Percentiles rank a stretch among this genome's conserved stretches.
These are phyloP conservation scores for Cerrena zonata DNA, from an alignment of 1,284 basidiomycete genomes.

Conservation along the genomic window DNA sequence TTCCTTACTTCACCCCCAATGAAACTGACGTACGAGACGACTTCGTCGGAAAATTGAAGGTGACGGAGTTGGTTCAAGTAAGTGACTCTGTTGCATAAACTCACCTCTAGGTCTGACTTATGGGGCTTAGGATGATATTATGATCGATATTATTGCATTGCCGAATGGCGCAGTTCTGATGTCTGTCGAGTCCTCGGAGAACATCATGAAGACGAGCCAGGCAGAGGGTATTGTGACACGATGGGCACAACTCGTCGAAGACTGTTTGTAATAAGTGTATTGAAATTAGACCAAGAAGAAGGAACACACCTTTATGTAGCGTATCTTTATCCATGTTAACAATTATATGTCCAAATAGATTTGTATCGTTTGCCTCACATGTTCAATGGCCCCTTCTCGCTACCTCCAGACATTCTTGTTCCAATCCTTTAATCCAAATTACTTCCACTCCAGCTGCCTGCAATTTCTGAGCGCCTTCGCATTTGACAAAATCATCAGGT, in stretches of 20 bases:
- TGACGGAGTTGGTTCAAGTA: conserved; percentile 16
- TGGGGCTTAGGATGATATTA: conserved; percentile 34
- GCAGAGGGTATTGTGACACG: conserved; percentile 21
- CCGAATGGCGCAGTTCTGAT: conserved; percentile 32
- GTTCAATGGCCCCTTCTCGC: conserved; percentile 55
- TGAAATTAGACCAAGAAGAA: no score
- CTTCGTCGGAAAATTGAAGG: conserved; percentile 9
- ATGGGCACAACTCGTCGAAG: conserved; percentile 27
- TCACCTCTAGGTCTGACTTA: conserved; percentile 12
- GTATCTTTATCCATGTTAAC: no score
- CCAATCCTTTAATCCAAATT: conserved; percentile 65
- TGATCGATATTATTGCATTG: conserved; percentile 36
- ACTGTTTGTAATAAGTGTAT: conserved; percentile 16
- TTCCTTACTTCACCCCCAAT: conserved; percentile 19
- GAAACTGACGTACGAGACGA: conserved; percentile 2
- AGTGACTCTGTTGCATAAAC: neutral
- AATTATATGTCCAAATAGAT: no score
- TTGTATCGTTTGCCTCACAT: no score
- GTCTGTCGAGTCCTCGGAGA: conserved; percentile 34
- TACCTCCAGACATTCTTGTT: conserved; percentile 69
- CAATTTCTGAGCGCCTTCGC: conserved; percentile 80
- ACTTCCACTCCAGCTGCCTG: conserved; percentile 74
- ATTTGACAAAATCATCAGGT: conserved; percentile 91
- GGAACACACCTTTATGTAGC: no score
- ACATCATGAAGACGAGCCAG: conserved; percentile 26